Evolutionary conservation across 805 yeast species (phyloP).

Genomic region (Priceomyces melissophilus): DNA sequence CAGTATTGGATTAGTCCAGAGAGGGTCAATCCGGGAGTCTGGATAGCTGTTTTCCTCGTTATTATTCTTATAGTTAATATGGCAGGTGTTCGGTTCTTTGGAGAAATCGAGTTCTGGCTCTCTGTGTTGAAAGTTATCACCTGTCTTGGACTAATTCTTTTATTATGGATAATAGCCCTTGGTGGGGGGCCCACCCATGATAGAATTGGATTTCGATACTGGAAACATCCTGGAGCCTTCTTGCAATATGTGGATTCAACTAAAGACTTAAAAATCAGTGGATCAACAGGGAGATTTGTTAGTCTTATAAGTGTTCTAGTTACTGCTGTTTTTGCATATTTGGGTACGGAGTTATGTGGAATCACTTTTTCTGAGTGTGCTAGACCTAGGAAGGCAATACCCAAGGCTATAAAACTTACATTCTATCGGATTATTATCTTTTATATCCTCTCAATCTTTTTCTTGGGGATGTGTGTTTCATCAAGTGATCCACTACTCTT

Average conservation of each 20-base stretch:
- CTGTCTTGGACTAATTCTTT: conserved; percentile 16
- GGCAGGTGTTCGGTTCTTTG: conserved; percentile 16
- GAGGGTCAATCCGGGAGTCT: conserved; percentile 40
- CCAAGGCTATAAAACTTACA: conserved; percentile 56
- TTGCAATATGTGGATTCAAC: conserved; percentile 1
- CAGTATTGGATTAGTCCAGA: conserved; percentile 19
- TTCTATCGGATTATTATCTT: conserved; percentile 44
- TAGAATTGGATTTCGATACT: conserved; percentile 20
- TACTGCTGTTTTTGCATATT: conserved; percentile 57
- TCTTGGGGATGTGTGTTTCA: conserved; percentile 15
- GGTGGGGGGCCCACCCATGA: conserved; percentile 18
- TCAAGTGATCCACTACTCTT: conserved; percentile 12
- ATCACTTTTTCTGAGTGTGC: conserved; percentile 49
- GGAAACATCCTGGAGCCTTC: conserved; percentile 22
- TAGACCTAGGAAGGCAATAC: conserved; percentile 56
- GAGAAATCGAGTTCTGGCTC: conserved; percentile 22
- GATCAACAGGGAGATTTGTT: conserved; percentile 50
- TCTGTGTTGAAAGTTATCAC: conserved; percentile 16
- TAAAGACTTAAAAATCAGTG: background rate
- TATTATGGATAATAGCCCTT: conserved; percentile 18
- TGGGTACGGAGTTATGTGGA: conserved; percentile 48
- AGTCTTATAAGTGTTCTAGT: conserved; percentile 60
- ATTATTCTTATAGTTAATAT: conserved; percentile 18
- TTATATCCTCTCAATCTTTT: conserved; percentile 1
- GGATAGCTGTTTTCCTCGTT: conserved; percentile 39